Conservation (phyloP, 75 land plant genomes). For the Pseudotsuga menziesii region DNA sequence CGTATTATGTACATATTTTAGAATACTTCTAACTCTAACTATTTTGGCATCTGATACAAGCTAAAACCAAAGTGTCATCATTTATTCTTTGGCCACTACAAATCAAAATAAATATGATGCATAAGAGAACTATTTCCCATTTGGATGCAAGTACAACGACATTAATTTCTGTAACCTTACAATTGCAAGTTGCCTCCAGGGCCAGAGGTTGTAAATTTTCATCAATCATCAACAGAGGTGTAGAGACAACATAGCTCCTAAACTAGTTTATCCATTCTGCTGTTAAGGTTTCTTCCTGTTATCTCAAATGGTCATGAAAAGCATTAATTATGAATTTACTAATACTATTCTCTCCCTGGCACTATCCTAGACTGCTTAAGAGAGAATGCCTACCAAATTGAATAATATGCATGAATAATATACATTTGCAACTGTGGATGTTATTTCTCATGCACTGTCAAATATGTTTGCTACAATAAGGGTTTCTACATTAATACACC, state of each 20-base stretch:
- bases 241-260: constrained; percentile 31
- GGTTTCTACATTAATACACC: constrained; percentile 40
- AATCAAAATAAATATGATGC: not conserved
- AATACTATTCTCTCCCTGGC: not conserved
- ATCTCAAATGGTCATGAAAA: constrained; percentile 1
- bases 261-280: constrained; percentile 67
- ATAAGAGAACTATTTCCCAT: not conserved
- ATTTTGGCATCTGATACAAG: constrained; percentile 84
- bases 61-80: constrained; percentile 83
- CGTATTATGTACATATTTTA: too few species aligned
- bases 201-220: constrained; percentile 63
- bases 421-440: constrained; percentile 82
- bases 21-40: too few species aligned
- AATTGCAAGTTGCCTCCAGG: constrained; percentile 66
- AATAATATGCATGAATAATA: constrained; percentile 5
- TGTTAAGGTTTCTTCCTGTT: constrained; percentile 17
- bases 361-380: not conserved
- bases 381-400: not conserved
- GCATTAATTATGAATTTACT: not conserved
- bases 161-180: constrained; percentile 29
- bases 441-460: constrained; percentile 54
- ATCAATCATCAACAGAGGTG: constrained; percentile 88
- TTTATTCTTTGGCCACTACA: constrained; percentile 77
- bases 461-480: too few species aligned
- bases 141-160: not conserved